Percentiles rank a stretch among this genome's conserved stretches.
Conservation (phyloP, 2,329 filamentous ascomycete species). For the Fusarium lyarnte region DNA sequence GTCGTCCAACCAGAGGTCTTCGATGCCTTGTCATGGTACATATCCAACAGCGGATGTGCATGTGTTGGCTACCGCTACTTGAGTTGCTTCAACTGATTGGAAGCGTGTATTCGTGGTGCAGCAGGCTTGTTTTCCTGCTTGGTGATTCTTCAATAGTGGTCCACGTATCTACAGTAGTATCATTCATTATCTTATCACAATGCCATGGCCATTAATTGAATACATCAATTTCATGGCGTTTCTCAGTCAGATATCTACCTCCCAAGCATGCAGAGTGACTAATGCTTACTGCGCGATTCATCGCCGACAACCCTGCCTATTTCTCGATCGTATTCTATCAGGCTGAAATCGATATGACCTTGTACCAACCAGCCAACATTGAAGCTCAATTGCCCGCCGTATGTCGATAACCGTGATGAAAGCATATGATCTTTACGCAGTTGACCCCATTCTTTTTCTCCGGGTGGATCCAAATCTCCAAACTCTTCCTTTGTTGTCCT, state of each 20-base stretch:
- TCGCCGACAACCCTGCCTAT: background rate
- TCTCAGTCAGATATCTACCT: background rate
- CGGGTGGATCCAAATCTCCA: slow-evolving; percentile 23
- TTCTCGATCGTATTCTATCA: slow-evolving; percentile 7
- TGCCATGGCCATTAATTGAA: background rate
- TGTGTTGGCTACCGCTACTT: slow-evolving; percentile 29
- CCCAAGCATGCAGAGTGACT: background rate
- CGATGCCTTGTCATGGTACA: slow-evolving; percentile 4
- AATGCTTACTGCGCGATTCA: background rate
- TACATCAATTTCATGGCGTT: background rate
- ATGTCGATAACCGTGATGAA: background rate
- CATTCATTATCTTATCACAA: background rate
- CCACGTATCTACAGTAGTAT: slow-evolving; percentile 14
- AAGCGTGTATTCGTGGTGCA: slow-evolving; percentile 8
- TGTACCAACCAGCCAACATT: background rate
- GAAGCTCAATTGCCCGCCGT: background rate
- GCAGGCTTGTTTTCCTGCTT: slow-evolving; percentile 15
- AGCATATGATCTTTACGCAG: slow-evolving; percentile 6
- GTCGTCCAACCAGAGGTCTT: slow-evolving; percentile 7
- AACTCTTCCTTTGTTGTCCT: slow-evolving; percentile 24
- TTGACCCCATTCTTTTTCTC: slow-evolving; percentile 12
- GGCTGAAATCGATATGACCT: background rate
- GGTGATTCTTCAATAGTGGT: background rate
- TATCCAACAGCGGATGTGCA: background rate
- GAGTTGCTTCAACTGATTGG: slow-evolving; percentile 12